Base-by-base conservation (phyloP, 2,329 filamentous ascomycete genomes). In the Epichloe brachyelytri region DNA sequence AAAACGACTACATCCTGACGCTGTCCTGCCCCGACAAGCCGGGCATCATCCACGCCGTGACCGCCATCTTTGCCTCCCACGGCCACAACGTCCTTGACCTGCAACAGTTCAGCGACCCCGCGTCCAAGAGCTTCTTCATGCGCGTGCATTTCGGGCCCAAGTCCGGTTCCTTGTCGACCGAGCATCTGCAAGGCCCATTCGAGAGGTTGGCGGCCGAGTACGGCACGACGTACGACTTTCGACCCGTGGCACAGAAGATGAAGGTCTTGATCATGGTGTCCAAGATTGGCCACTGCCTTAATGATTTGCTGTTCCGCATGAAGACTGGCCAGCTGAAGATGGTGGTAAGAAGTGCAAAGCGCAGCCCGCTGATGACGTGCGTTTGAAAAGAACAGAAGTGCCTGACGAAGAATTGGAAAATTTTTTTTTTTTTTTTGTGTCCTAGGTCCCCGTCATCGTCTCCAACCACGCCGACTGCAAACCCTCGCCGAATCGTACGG, bases 211-310 rank as follows among this genome's bases (percentile, higher is more conserved):
- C 83, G 3, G 60, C 69, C 48, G 73, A 82, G 26, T 78, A 88
- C 69, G 62, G 73, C 52, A 85, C 88, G 81, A 73, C 80, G 59
- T 88, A 85, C 70, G 76, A 86, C 59, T 76, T 93, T 59, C 77
- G 82, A 14, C 79, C 84, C 3, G 77, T 81, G 12, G 70, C 80
- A 47, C 74, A 81, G 61, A 89, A 88, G 71, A 82, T 83, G 52
- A 78, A 82, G 57, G 83, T 90, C 46, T 73, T 93, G 60, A 88
- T 93, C 73, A 91, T 93, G 86, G 87, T 91, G 33, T 90, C 86
- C 61, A 90, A 90, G 72, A 90, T 88, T 60, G 87, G 86, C 8
- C 86, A 91, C 73, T 91, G 86, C 66, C 74, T 91, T 50, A 90
- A 90, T 68, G 86, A 91, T 68, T 72, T 93, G 46, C 77, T 93